A percentile compares a stretch with the other conserved stretches of the same genome.
phyloP scores from a whole-genome alignment of 2,329 filamentous ascomycete species.

The Pseudomassariella vexata region DNA sequence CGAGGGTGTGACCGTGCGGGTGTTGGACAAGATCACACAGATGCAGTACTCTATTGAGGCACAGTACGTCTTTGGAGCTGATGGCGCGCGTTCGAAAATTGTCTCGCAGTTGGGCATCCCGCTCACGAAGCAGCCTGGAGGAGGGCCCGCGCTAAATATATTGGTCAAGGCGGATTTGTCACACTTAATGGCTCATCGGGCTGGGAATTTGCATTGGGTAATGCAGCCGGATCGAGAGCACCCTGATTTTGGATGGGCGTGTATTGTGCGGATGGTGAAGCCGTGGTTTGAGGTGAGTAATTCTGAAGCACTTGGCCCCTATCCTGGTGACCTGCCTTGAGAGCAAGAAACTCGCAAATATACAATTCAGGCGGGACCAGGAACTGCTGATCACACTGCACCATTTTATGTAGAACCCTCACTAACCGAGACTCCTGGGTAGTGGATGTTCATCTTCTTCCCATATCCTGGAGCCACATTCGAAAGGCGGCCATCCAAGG shows the following conservation, averaged over 20 bases:
- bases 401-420: too few relatives aligned
- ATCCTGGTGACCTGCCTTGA: too few relatives aligned
- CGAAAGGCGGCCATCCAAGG: slow-evolving; percentile 22
- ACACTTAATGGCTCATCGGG: slow-evolving; percentile 40
- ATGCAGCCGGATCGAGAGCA: slow-evolving; percentile 42
- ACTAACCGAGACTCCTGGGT: too few relatives aligned
- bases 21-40: slow-evolving; percentile 33
- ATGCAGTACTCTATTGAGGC: slow-evolving; percentile 35
- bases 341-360: too few relatives aligned
- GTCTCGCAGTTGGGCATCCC: slow-evolving; percentile 29
- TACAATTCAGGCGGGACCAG: too few relatives aligned
- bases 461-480: slow-evolving; percentile 18
- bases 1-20: slow-evolving; percentile 11
- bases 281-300: slow-evolving; percentile 52
- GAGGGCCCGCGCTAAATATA: slow-evolving; percentile 34
- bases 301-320: too few relatives aligned
- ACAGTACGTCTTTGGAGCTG: slow-evolving; percentile 54
- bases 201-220: slow-evolving; percentile 50
- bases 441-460: slow-evolving; percentile 46
- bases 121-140: slow-evolving; percentile 24
- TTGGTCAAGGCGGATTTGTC: slow-evolving; percentile 40
- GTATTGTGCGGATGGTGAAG: slow-evolving; percentile 47
- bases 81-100: slow-evolving; percentile 39
- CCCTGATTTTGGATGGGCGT: slow-evolving; percentile 34
- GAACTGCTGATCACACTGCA: too few relatives aligned